Base-by-base conservation (phyloP, 2,329 filamentous ascomycete genomes). In the Aureobasidium sp. region DNA sequence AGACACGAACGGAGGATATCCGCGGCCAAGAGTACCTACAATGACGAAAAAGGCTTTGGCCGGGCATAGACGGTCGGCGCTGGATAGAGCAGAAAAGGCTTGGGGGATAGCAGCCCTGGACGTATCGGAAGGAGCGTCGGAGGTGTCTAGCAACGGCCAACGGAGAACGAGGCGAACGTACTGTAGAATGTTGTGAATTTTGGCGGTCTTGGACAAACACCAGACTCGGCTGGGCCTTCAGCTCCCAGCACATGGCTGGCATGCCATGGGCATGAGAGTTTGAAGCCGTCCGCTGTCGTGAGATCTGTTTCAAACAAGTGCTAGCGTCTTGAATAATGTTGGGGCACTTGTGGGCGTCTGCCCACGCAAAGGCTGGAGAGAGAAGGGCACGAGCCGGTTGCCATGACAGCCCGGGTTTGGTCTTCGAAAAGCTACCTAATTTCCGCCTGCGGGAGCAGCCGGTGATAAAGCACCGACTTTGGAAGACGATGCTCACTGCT, bases 301-400 rank as follows among this genome's bases (percentile, higher is more conserved):
- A 41, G 41, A 62, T 39, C 37, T 62, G 60, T 62, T 62, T 62
- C 60, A 62, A 56, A 53, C 9, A 41, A n/a, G 48, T 48, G 48
- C 49, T 62, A 62, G 60, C 49, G 60, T 17, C 29, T 39, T 15
- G 39, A 47, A 62, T 48, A 62, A 61, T 62, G 60, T 62, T 62
- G 60, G 60, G 60, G 60, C 31, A 34, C 31, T 34, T 34, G 31
- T 9, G 31, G 31, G 31, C 31, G 31, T 57, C 53, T 29, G 25
- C 39, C 53, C 53, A 57, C 55, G 39, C 41, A 62, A 31, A 62
- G 60, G 60, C 51, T 62, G 60, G 60, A 62, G 60, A 53, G 47
- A 62, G 47, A 51, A 42, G 60, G 29, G 31, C 31, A 45, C 49
- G 34, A 34, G 59, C 49, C 60, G 60, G 60, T 62, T 62, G 60